Base-by-base conservation (phyloP, 2,329 filamentous ascomycete species). In the Tolypocladium inflatum region DNA sequence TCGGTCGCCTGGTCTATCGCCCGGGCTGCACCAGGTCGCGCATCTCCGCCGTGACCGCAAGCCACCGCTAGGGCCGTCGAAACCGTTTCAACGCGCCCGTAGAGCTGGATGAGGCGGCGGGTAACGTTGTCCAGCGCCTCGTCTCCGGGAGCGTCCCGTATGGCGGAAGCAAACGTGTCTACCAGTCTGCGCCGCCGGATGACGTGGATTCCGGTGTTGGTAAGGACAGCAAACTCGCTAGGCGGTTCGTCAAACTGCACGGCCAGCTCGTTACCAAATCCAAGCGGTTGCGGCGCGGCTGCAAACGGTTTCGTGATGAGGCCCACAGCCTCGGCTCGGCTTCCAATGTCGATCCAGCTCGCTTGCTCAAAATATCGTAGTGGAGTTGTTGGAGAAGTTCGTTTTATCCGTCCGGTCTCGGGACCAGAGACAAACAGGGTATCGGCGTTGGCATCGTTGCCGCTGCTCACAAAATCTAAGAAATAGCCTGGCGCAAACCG, bases 251-350 rank as follows among this genome's bases (percentile, higher is more conserved):
- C 94, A 65, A 94, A 99, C 66, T 99, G 95, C n/a, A 96, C 88
- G 1, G 94, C 91, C 58, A 97, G 78, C 73, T 99, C 94, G 65
- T 99, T 99, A 13, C 93, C 92, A 66, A 96, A 97, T 0, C 92
- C 93, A 26, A 85, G 70, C 0, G 90, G 89, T 33, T 84, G 82
- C 13, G 75, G 75, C 0, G 85, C 80, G 11, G 89, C 88, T 19
- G 85, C 81, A 64, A 91, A 93, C 0, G 89, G 83, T 54, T 82
- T 81, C 1, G 88, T 90, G 35, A 91, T 84, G 15, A 91, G 74
- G 2, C 91, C 91, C 58, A 97, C 83, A 63, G 89, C 90, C 68
- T 96, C 87, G 8, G 88, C 86, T 39, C 81, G 81, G 66, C 89
- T 80, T 33, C 85, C 85, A 23, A 99, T 78, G 3, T 87, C 83